Base-by-base conservation (phyloP, 192 early-diverging fungal species). In the Gonapodya prolifera region DNA sequence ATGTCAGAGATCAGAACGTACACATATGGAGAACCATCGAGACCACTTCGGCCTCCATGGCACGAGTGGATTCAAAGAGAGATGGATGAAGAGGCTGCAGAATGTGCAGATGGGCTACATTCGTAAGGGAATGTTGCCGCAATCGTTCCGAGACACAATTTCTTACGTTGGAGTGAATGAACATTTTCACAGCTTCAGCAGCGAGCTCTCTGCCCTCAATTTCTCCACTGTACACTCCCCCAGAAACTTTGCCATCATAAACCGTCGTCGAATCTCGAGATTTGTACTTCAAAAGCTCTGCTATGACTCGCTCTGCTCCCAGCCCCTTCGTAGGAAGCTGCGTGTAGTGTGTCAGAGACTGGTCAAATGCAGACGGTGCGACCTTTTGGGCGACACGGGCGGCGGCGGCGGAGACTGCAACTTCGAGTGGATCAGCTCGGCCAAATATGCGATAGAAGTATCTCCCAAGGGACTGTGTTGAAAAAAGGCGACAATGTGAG, bases 41-140 rank as follows among this genome's bases (percentile, higher is more conserved):
- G 45, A 96, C 92, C 30, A 95, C 86, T 80, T 99, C 97, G 61
- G 95, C 94, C 81, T 99, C 97, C 89, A 99, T 95, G 75, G 91
- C 89, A 45, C 97, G 89, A 28, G 95, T 83, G 29, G 94, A 95
- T 0, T 95, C 95, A 85, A 97, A 99, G 70, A 97, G 87, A 70
- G 95, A 95, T 1, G 97, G 95, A 78, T 99, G 97, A 45, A 99
- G 87, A 8, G 95, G 97, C 80, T 85, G 34, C 2, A 34, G 30
- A n/a, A n/a, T n/a, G 45, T n/a, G 13, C 13, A n/a, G 13, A 69
- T 69, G 45, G n/a, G n/a, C 45, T 8, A 69, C 45, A 69, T 8
- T 16, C 8, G 13, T 69, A 8, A 8, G 13, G n/a, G n/a, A 69
- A 23, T 70, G 23, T 35, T 34, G 23, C 74, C 45, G n/a, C 8